Evolutionary conservation across 345 rosid species (phyloP).

Genomic region (Conringia planisiliqua): DNA sequence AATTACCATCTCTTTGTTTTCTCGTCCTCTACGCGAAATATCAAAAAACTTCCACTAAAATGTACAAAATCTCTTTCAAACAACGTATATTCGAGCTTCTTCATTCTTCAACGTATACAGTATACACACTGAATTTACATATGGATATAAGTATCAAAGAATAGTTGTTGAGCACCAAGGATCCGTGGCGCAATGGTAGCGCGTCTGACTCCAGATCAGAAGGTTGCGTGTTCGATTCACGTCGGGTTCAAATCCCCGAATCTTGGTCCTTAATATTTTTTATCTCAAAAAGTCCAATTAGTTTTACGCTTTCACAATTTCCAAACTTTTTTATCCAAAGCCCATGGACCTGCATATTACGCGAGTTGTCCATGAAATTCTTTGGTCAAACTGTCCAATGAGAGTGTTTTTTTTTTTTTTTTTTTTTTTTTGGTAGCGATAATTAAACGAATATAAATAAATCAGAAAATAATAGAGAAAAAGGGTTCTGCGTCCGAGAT

Average conservation of each 20-base stretch:
- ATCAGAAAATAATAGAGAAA: neutral
- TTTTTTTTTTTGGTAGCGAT: neutral
- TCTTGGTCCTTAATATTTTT: neutral
- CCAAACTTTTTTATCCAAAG: neutral
- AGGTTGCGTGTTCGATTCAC: constrained; percentile 98
- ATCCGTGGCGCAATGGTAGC: constrained; percentile 99
- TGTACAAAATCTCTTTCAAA: neutral
- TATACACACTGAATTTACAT: too few species aligned
- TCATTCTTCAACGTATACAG: neutral
- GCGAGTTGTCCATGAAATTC: neutral
- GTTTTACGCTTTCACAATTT: neutral
- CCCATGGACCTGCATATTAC: neutral
- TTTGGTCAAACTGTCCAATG: neutral
- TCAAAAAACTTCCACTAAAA: neutral
- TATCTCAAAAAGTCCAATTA: neutral
- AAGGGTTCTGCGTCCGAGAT: neutral
- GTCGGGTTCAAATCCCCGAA: constrained; percentile 67
- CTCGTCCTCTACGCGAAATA: neutral
- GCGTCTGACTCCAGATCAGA: constrained; percentile 99
- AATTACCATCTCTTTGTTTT: neutral
- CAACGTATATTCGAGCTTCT: neutral
- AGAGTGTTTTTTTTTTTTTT: neutral
- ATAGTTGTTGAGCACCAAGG: constrained; percentile 31
- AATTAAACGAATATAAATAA: neutral
- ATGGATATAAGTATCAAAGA: too few species aligned